Evolutionary conservation across 306 rosid species (phyloP).

Genomic region (Trichosanthes cucumerina): DNA sequence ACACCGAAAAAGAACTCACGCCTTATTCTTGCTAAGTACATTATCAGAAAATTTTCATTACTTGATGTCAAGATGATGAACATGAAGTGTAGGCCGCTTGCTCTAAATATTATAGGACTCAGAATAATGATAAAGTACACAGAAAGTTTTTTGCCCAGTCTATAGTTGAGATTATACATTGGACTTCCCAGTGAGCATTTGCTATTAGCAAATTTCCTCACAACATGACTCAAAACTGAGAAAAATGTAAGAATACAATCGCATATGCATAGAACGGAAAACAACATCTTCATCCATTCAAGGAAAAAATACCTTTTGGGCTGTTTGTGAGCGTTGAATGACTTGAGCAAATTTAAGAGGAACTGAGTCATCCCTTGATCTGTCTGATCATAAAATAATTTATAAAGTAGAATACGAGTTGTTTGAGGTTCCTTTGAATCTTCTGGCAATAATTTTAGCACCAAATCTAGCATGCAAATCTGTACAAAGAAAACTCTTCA

Average conservation of each 20-base stretch:
- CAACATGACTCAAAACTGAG: neutral
- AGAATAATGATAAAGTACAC: neutral
- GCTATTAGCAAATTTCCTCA: neutral
- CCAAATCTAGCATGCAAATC: conserved; percentile 85
- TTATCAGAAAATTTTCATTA: neutral
- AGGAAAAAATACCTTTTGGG: conserved; percentile 52
- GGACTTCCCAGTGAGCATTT: neutral
- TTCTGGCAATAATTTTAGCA: conserved; percentile 61
- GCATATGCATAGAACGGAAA: conserved; percentile 1
- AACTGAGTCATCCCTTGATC: conserved; percentile 92
- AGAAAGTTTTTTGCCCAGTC: neutral
- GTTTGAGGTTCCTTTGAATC: conserved; percentile 80
- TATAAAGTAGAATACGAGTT: conserved; percentile 85
- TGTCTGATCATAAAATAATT: conserved; percentile 92
- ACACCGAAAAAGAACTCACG: neutral
- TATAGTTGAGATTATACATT: neutral
- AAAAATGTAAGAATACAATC: neutral
- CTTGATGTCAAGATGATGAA: neutral
- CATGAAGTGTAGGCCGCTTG: neutral
- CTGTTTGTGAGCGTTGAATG: conserved; percentile 73
- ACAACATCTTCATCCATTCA: neutral
- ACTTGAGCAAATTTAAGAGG: conserved; percentile 59
- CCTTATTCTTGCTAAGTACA: neutral
- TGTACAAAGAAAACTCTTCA: conserved; percentile 26
- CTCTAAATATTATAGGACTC: neutral